phyloP scores from a whole-genome alignment of 192 early-diverging fungal genomes.

The Podila epigama region DNA sequence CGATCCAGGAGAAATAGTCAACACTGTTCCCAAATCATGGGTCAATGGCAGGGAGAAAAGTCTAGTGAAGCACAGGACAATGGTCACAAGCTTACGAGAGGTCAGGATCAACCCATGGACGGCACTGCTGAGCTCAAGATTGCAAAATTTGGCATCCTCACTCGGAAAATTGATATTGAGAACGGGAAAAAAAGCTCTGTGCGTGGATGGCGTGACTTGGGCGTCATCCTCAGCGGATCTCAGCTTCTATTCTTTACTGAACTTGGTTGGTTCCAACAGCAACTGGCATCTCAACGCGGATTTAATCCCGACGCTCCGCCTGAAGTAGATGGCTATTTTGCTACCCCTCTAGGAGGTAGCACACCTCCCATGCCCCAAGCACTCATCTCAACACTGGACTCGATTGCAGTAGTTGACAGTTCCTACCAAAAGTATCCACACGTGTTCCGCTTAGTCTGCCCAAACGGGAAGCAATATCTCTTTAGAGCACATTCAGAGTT shows the following conservation, averaged over 20 bases:
- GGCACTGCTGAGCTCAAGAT: constrained; percentile 50
- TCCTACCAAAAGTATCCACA: constrained; percentile 81
- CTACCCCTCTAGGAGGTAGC: constrained; percentile 3
- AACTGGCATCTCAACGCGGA: constrained; percentile 21
- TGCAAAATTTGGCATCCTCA: constrained; percentile 73
- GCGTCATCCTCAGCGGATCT: constrained; percentile 79
- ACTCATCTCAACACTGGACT: constrained; percentile 66
- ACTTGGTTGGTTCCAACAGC: constrained; percentile 55
- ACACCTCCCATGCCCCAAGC: constrained; percentile 47
- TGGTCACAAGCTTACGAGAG: too few species aligned
- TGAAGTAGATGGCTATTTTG: constrained; percentile 26
- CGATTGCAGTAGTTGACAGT: constrained; percentile 73
- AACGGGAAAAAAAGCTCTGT: constrained; percentile 68
- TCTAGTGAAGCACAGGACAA: not conserved
- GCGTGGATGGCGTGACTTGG: constrained; percentile 78
- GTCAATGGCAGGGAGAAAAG: not conserved
- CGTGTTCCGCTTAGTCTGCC: constrained; percentile 76
- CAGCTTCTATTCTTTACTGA: constrained; percentile 79
- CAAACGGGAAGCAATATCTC: constrained; percentile 75
- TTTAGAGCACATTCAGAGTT: constrained; percentile 72
- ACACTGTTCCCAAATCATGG: not conserved
- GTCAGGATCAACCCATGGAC: constrained; percentile 9
- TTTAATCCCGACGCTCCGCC: constrained; percentile 32
- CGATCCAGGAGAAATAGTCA: constrained; percentile 16
- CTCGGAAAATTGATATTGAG: constrained; percentile 75